These are phyloP conservation scores for Bipolaris sorokiniana DNA, from an alignment of 2,329 filamentous ascomycete genomes.

Conservation along the genomic window DNA sequence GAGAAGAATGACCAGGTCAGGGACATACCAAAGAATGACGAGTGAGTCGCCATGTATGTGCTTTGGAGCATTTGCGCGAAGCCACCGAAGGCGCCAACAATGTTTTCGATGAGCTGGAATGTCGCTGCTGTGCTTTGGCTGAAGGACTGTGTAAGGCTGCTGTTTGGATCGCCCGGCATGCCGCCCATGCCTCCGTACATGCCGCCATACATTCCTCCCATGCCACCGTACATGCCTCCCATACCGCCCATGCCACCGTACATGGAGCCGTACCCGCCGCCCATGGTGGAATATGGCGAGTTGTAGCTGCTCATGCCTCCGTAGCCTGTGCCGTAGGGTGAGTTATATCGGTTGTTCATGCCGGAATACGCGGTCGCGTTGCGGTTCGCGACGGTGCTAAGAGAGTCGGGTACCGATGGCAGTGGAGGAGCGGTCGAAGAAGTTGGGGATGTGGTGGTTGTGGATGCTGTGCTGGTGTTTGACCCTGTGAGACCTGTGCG, in stretches of 20 bases:
- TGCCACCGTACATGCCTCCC: slow-evolving; percentile 43
- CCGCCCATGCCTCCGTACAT: slow-evolving; percentile 58
- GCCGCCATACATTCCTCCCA: slow-evolving; percentile 46
- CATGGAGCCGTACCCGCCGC: slow-evolving; percentile 52
- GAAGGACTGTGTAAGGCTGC: slow-evolving; percentile 95
- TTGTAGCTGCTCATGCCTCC: slow-evolving; percentile 62
- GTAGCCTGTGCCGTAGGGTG: slow-evolving; percentile 55
- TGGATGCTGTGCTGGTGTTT: slow-evolving; percentile 48
- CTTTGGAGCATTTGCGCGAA: slow-evolving; percentile 99
- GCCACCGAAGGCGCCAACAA: slow-evolving; percentile 94
- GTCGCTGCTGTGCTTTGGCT: slow-evolving; percentile 94
- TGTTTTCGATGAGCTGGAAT: slow-evolving; percentile 97
- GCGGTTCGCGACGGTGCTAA: slow-evolving; percentile 81
- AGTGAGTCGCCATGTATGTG: slow-evolving; percentile 99
- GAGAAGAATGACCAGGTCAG: background rate
- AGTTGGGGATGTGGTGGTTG: slow-evolving; percentile 47
- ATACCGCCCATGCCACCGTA: slow-evolving; percentile 51
- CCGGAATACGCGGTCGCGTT: slow-evolving; percentile 83
- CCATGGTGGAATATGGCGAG: slow-evolving; percentile 62
- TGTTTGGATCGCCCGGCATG: slow-evolving; percentile 70
- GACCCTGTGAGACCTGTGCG: slow-evolving; percentile 42
- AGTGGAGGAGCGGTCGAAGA: slow-evolving; percentile 66
- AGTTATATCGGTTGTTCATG: slow-evolving; percentile 61
- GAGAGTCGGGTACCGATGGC: slow-evolving; percentile 79
- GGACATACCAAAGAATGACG: slow-evolving; percentile 89